Evolutionary conservation across 176 grass and related monocot species (phyloP).

Genomic region (Musa beccarii): DNA sequence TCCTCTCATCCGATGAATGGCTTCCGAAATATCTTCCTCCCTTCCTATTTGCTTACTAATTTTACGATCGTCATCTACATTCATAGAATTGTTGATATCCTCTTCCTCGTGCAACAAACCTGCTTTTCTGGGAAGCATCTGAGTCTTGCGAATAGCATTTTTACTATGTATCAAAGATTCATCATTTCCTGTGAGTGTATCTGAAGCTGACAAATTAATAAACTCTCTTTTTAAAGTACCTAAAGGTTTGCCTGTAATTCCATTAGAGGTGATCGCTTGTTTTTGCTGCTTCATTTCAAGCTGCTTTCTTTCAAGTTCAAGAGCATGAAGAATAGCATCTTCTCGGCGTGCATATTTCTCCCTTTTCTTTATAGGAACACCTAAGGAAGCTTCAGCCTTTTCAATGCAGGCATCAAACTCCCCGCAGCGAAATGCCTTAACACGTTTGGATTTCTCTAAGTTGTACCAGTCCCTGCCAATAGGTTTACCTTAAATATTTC

Average conservation of each 20-base stretch:
- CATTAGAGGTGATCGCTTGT: constrained; percentile 34
- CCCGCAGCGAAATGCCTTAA: constrained; percentile 94
- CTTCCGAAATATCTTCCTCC: constrained; percentile 37
- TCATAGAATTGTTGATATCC: background rate
- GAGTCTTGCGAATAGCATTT: constrained; percentile 24
- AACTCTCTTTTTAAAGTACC: constrained; percentile 22
- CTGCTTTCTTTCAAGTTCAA: constrained; percentile 87
- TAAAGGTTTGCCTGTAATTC: constrained; percentile 33
- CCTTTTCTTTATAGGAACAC: constrained; percentile 84
- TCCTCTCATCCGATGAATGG: constrained; percentile 31
- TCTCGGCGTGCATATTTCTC: constrained; percentile 98
- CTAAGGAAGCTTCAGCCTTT: constrained; percentile 84
- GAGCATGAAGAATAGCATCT: constrained; percentile 95
- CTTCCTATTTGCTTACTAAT: constrained; percentile 28
- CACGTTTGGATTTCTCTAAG: constrained; percentile 97
- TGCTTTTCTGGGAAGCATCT: constrained; percentile 32
- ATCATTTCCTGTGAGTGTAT: constrained; percentile 15
- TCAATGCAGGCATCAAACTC: constrained; percentile 99
- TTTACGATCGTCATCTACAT: background rate
- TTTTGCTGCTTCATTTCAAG: constrained; percentile 45
- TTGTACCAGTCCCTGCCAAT: constrained; percentile 93
- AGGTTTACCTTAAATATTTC: constrained; percentile 13
- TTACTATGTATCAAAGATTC: constrained; percentile 19
- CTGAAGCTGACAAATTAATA: constrained; percentile 21
- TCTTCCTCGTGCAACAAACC: constrained; percentile 41